Evolutionary conservation across 805 yeast species (phyloP).

Genomic region (Saccharomyces mikatae): DNA sequence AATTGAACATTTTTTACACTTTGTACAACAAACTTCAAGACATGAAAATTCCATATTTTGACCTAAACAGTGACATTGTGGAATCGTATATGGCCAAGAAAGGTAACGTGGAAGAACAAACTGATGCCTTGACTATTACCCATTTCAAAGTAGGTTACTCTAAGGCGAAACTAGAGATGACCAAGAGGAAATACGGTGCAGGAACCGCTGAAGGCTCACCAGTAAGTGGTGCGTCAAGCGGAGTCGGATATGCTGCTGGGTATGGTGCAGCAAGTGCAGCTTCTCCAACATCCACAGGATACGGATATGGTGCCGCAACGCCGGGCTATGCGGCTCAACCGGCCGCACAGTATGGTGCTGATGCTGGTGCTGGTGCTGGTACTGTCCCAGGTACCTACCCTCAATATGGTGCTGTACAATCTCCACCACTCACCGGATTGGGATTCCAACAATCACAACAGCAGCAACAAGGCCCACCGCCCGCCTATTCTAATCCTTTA

Average conservation of each 20-base stretch:
- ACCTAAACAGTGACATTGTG: slow-evolving; percentile 71
- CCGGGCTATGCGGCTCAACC: slow-evolving; percentile 3
- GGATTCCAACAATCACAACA: slow-evolving; percentile 13
- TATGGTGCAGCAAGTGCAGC: slow-evolving; percentile 22
- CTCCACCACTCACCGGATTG: slow-evolving; percentile 4
- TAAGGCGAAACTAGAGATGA: slow-evolving; percentile 71
- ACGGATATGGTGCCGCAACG: slow-evolving; percentile 11
- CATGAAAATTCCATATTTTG: slow-evolving; percentile 94
- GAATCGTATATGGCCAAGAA: slow-evolving; percentile 74
- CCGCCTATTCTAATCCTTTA: slow-evolving; percentile 14
- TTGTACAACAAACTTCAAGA: slow-evolving; percentile 87
- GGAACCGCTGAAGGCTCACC: slow-evolving; percentile 23
- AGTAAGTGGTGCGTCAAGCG: slow-evolving; percentile 9
- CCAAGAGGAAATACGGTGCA: slow-evolving; percentile 61
- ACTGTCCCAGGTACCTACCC: slow-evolving; percentile 12
- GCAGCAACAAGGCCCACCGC: slow-evolving; percentile 22
- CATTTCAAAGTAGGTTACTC: slow-evolving; percentile 89
- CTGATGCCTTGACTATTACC: slow-evolving; percentile 84
- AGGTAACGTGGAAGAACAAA: slow-evolving; percentile 82
- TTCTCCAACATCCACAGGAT: slow-evolving; percentile 21
- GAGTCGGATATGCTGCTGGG: slow-evolving; percentile 23
- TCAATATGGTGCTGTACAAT: slow-evolving; percentile 5
- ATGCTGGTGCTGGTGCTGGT: slow-evolving; percentile 8
- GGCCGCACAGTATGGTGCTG: slow-evolving; percentile 18
- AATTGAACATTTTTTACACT: slow-evolving; percentile 91